Conservation (phyloP, 345 rosid genomes). For the Laguncularia racemosa region DNA sequence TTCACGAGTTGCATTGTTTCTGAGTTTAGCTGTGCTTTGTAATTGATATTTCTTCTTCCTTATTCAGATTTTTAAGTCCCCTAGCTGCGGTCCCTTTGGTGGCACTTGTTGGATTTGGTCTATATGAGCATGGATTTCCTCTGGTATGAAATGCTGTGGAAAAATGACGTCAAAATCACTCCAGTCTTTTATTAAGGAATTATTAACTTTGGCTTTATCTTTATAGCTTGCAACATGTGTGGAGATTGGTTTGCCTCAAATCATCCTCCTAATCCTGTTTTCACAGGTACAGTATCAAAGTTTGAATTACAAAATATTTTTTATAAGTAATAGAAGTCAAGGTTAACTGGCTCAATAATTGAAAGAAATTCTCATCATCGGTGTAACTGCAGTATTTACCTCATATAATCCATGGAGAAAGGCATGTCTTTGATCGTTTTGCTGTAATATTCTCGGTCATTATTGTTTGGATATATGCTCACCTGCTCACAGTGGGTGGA, state of each 20-base stretch:
- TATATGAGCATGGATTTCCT: constrained; percentile 89
- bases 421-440: constrained; percentile 65
- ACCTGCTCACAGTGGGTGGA: constrained; percentile 86
- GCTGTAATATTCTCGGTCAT: constrained; percentile 82
- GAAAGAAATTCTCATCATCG: too few species aligned
- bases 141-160: constrained; percentile 35
- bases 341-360: too few species aligned
- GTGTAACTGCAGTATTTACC: constrained; percentile 62
- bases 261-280: constrained; percentile 66
- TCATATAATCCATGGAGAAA: constrained; percentile 50
- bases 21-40: background rate
- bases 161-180: background rate
- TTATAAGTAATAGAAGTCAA: too few species aligned
- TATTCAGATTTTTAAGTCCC: constrained; percentile 76
- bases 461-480: constrained; percentile 90
- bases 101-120: constrained; percentile 91
- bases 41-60: background rate
- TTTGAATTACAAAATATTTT: background rate
- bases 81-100: constrained; percentile 84
- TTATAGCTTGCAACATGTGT: constrained; percentile 78
- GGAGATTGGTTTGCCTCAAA: constrained; percentile 90
- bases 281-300: constrained; percentile 51
- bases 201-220: constrained; percentile 12
- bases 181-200: background rate
- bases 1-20: background rate